Conservation (phyloP, 768 basidiomycete species). For the Candolleomyces eurysporus region DNA sequence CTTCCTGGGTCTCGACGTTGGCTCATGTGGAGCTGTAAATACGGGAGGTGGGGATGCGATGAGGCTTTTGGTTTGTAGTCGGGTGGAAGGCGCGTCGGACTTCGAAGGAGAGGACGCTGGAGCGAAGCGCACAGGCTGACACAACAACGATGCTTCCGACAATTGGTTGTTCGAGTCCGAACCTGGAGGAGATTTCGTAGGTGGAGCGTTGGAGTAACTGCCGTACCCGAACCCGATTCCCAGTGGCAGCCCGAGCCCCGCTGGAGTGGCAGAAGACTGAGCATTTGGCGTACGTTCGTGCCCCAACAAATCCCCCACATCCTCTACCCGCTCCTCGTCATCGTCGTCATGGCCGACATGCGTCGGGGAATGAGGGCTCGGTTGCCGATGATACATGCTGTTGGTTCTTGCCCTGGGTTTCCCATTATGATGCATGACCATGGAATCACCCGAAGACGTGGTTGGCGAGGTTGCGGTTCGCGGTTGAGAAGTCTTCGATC, state of each 20-base stretch:
- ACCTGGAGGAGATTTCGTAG: background rate
- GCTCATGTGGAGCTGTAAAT: background rate
- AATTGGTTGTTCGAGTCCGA: background rate
- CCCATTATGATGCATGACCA: background rate
- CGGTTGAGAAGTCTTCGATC: background rate
- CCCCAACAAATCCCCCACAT: background rate
- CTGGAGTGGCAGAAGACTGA: background rate
- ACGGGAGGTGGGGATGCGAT: constrained; percentile 3
- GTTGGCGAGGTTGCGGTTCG: background rate
- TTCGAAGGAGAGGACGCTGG: background rate
- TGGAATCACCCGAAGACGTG: background rate
- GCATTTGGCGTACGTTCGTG: background rate
- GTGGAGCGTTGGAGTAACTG: constrained; percentile 1
- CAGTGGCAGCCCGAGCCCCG: background rate
- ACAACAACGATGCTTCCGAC: constrained; percentile 3
- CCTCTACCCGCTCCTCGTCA: background rate
- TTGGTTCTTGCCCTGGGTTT: background rate
- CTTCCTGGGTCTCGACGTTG: background rate
- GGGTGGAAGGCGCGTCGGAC: background rate
- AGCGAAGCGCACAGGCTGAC: constrained; percentile 6
- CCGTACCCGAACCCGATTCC: constrained; percentile 2
- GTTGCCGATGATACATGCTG: constrained; percentile 5
- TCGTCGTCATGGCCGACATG: background rate
- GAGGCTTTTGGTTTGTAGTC: constrained; percentile 2
- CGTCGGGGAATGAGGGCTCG: background rate